Evolutionary conservation across 495 filamentous ascomycete genomes (phyloP).

Genomic region (Penicillium taxi): DNA sequence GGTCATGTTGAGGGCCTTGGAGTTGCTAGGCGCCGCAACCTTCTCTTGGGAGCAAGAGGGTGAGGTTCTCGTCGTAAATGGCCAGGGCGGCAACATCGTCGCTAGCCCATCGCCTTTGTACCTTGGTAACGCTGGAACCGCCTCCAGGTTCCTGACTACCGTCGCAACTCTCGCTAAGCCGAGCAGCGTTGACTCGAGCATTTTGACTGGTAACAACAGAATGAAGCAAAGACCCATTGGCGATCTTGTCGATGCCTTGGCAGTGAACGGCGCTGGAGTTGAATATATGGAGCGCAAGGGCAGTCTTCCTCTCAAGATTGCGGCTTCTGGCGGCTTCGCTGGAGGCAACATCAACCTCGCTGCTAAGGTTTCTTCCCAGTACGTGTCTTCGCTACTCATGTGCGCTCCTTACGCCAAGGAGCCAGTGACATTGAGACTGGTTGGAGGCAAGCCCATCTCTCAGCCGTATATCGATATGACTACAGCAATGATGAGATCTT

Average conservation of each 20-base stretch:
- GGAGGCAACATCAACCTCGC: conserved; percentile 87
- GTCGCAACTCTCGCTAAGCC: conserved; percentile 78
- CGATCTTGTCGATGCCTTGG: conserved; percentile 85
- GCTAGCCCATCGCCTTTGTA: conserved; percentile 74
- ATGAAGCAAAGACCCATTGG: conserved; percentile 97
- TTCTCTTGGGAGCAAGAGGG: conserved; percentile 94
- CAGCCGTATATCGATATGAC: conserved; percentile 99
- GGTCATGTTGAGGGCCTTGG: conserved; percentile 87
- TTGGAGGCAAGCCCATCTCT: conserved; percentile 92
- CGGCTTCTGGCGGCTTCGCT: conserved; percentile 76
- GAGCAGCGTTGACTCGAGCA: conserved; percentile 52
- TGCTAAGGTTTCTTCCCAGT: conserved; percentile 93
- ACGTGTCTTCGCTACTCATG: conserved; percentile 94
- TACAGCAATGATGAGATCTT: conserved; percentile 91
- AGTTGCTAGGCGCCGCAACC: conserved; percentile 74
- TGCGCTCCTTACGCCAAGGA: conserved; percentile 93
- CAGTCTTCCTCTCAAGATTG: conserved; percentile 76
- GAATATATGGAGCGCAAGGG: conserved; percentile 71
- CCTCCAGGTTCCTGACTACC: conserved; percentile 89
- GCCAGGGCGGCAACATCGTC: conserved; percentile 76
- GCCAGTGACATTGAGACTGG: conserved; percentile 79
- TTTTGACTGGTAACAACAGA: conserved; percentile 87
- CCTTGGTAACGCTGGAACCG: conserved; percentile 93
- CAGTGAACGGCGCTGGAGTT: conserved; percentile 71
- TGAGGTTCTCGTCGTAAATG: conserved; percentile 78